Evolutionary conservation across 2,329 filamentous ascomycete genomes (phyloP).

Genomic region (Aaosphaeria pasadenensis): DNA sequence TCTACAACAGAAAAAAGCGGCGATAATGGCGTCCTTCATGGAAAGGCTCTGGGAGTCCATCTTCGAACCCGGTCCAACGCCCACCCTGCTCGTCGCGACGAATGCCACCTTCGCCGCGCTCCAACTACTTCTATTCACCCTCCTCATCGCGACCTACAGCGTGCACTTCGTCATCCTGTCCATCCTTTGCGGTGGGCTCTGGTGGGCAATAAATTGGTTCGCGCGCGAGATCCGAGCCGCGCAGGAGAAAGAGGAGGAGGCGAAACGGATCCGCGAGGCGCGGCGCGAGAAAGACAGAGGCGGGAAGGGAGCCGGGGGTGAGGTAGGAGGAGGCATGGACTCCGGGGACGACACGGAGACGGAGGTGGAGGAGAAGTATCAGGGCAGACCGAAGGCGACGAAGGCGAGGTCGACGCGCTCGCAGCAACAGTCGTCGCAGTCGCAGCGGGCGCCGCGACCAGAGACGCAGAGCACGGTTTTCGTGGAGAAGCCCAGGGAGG

Average conservation of each 20-base stretch:
- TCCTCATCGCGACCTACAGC: conserved; percentile 79
- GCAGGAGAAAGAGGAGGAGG: conserved; percentile 49
- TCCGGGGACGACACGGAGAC: conserved; percentile 47
- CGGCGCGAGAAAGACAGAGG: conserved; percentile 44
- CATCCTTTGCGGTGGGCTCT: conserved; percentile 73
- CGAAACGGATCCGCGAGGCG: conserved; percentile 42
- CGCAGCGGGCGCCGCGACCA: conserved; percentile 13
- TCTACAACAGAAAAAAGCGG: neutral
- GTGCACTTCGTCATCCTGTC: conserved; percentile 87
- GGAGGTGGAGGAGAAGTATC: conserved; percentile 28
- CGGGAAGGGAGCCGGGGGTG: conserved; percentile 16
- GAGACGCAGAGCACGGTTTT: conserved; percentile 35
- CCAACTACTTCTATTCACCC: conserved; percentile 71
- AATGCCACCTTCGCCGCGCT: conserved; percentile 86
- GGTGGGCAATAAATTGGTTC: conserved; percentile 98
- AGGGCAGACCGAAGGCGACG: conserved; percentile 8
- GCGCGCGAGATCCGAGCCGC: conserved; percentile 60
- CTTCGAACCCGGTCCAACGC: conserved; percentile 89
- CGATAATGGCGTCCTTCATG: conserved; percentile 52
- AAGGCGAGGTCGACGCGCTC: conserved; percentile 5
- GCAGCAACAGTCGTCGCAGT: neutral
- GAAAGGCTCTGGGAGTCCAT: conserved; percentile 84
- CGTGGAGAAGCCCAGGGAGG: conserved; percentile 23
- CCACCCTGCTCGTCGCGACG: conserved; percentile 82
- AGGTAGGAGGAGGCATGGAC: conserved; percentile 38